Evolutionary conservation across 306 rosid genomes (phyloP).

Genomic region (Rosa rugosa): DNA sequence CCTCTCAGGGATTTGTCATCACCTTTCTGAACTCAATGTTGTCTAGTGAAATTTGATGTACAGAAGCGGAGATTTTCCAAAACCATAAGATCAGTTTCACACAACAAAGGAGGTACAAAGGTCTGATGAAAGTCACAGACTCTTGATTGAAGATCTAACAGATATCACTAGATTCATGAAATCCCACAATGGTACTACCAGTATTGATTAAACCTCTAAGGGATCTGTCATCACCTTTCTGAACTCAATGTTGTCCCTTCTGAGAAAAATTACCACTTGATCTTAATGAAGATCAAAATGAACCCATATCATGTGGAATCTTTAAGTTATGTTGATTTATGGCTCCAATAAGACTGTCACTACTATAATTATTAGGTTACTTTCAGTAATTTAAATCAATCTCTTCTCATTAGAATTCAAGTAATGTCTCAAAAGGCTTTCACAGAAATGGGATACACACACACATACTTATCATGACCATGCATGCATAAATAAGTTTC

Average conservation of each 20-base stretch:
- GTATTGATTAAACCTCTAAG: background rate
- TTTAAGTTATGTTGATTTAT: background rate
- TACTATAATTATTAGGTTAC: background rate
- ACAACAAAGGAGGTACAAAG: background rate
- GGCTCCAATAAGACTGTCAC: conserved; percentile 1
- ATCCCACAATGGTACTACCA: background rate
- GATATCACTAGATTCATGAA: background rate
- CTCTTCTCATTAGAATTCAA: background rate
- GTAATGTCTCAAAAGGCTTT: background rate
- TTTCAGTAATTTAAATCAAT: background rate
- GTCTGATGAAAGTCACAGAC: background rate
- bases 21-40: background rate
- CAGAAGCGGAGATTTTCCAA: background rate
- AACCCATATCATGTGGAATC: background rate
- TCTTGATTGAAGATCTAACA: background rate
- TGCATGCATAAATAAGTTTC: background rate
- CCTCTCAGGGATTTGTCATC: background rate
- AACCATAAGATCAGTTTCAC: background rate
- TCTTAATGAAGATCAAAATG: background rate
- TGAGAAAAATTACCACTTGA: background rate
- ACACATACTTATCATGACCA: background rate
- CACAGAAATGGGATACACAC: background rate
- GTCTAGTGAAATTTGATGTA: background rate
- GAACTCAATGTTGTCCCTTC: background rate
- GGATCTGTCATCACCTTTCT: background rate